A percentile compares a stretch with the other conserved stretches of the same genome.
phyloP scores from a whole-genome alignment of 305 asterid genomes.

The Rubia tinctorum region DNA sequence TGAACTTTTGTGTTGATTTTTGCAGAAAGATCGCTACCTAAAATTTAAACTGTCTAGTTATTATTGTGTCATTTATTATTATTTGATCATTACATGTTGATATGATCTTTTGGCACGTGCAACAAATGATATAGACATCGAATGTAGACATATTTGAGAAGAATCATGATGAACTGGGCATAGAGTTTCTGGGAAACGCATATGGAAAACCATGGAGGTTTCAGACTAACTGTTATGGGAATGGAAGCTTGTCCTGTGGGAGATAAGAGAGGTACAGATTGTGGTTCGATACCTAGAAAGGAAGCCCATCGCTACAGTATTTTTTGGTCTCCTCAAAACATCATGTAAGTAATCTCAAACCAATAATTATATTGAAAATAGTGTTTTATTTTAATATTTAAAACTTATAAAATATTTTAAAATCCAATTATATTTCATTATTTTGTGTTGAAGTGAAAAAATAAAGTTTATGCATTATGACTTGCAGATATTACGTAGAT shows the following conservation, averaged over 20 bases:
- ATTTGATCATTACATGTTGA: no score
- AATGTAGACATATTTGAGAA: conserved; percentile 31
- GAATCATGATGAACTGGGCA: conserved; percentile 72
- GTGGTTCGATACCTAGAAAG: conserved; percentile 88
- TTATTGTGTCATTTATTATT: no score
- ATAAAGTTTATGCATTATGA: no score
- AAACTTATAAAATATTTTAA: no score
- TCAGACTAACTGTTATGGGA: conserved; percentile 84
- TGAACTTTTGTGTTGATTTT: no score
- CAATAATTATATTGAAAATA: no score
- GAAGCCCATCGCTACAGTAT: conserved; percentile 78
- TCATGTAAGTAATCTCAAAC: conserved; percentile 42
- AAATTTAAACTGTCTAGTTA: no score
- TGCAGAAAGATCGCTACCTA: no score
- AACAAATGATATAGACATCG: conserved; percentile 20
- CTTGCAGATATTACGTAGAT: no score
- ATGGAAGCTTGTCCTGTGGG: conserved; percentile 82
- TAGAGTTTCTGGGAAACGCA: conserved; percentile 79
- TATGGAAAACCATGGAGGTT: conserved; percentile 83
- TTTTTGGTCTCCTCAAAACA: conserved; percentile 72
- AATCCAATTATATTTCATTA: no score
- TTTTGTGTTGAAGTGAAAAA: no score
- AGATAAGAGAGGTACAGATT: conserved; percentile 85
- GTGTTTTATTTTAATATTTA: no score
- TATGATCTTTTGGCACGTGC: not conserved